These are phyloP conservation scores for Halophytophthora batemanensis DNA, from an alignment of 352 stramenopile genomes.

Conservation along the genomic window DNA sequence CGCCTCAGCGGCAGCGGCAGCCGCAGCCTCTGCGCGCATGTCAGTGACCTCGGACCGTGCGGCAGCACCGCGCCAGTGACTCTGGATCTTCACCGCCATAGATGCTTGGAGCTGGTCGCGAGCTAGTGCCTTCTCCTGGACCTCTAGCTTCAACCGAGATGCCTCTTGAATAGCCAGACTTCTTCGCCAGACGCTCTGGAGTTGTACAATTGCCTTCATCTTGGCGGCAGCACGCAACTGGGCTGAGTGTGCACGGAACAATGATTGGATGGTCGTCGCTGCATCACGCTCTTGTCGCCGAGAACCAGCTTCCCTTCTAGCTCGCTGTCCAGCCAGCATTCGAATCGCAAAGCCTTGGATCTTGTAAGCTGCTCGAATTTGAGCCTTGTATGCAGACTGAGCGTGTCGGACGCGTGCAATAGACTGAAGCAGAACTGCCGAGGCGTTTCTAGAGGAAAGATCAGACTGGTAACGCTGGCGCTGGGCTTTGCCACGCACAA, in stretches of 20 bases:
- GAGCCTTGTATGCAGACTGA: slow-evolving; percentile 19
- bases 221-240: slow-evolving; percentile 13
- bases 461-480: slow-evolving; percentile 30
- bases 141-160: slow-evolving; percentile 12
- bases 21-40: slow-evolving; percentile 4
- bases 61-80: slow-evolving; percentile 23
- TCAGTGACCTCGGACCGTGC: slow-evolving; percentile 13
- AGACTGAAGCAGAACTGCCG: slow-evolving; percentile 35
- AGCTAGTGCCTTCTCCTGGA: slow-evolving; percentile 10
- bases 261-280: slow-evolving; percentile 26
- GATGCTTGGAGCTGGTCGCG: slow-evolving; percentile 14
- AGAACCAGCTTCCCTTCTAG: slow-evolving; percentile 7
- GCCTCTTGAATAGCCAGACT: slow-evolving; percentile 10
- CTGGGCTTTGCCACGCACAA: slow-evolving; percentile 31
- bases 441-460: slow-evolving; percentile 18
- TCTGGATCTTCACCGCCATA: slow-evolving; percentile 37
- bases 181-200: slow-evolving; percentile 37
- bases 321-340: slow-evolving; percentile 21
- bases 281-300: slow-evolving; percentile 18
- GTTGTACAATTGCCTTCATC: slow-evolving; percentile 15
- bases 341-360: slow-evolving; percentile 33
- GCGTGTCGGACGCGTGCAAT: slow-evolving; percentile 30
- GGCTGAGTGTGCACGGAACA: slow-evolving; percentile 13
- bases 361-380: slow-evolving; percentile 18
- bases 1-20: neutral